phyloP scores from a whole-genome alignment of 352 stramenopile species.

The Pythium periplocum region DNA sequence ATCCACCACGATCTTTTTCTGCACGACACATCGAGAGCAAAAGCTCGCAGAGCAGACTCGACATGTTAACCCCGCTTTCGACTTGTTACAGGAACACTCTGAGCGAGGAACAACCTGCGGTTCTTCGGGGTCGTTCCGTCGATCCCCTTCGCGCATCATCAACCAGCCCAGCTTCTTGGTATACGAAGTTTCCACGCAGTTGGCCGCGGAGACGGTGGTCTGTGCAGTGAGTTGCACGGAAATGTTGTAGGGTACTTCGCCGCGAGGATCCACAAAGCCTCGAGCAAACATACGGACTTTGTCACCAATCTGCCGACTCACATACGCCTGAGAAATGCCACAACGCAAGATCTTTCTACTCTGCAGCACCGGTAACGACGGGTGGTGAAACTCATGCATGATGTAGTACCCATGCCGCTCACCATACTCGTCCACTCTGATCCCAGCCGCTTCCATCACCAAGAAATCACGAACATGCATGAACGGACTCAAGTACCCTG shows the following conservation, averaged over 20 bases:
- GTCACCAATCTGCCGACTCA: slow-evolving; percentile 21
- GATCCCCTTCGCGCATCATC: slow-evolving; percentile 7
- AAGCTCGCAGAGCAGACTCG: too few species aligned
- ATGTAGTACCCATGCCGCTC: slow-evolving; percentile 42
- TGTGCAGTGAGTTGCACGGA: slow-evolving; percentile 33
- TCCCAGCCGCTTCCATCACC: slow-evolving; percentile 40
- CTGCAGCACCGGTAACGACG: slow-evolving; percentile 23
- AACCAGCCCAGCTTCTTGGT: slow-evolving; percentile 68
- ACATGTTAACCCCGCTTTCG: too few species aligned
- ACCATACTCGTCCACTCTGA: slow-evolving; percentile 28
- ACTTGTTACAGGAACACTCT: too few species aligned
- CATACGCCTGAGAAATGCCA: slow-evolving; percentile 32
- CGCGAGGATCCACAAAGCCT: slow-evolving; percentile 34
- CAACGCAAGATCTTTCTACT: slow-evolving; percentile 30
- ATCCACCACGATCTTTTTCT: background rate
- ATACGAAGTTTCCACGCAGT: slow-evolving; percentile 47
- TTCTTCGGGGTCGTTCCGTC: too few species aligned
- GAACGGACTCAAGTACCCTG: slow-evolving; percentile 16
- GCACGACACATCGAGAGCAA: background rate
- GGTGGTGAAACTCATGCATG: slow-evolving; percentile 46
- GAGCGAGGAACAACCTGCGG: too few species aligned
- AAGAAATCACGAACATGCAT: slow-evolving; percentile 47
- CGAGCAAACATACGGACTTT: slow-evolving; percentile 43
- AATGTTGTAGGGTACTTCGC: slow-evolving; percentile 24
- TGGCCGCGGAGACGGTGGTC: slow-evolving; percentile 24